Base-by-base conservation (phyloP, 495 filamentous ascomycete species). In the Amphirosellinia nigrospora region DNA sequence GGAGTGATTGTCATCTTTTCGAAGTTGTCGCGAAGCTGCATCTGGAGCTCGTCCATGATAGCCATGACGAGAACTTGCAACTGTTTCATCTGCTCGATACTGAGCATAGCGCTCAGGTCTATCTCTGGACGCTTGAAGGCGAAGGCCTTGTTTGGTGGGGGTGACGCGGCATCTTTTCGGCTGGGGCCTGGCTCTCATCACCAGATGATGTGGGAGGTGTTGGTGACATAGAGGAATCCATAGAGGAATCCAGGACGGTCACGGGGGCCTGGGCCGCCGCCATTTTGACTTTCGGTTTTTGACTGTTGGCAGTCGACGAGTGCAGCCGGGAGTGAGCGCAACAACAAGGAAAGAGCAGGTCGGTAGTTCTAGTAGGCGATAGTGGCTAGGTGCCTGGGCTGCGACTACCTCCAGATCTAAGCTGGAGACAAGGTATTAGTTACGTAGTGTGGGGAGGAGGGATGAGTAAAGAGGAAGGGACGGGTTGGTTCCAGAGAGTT, bases 21-120 rank as follows among this genome's bases (percentile, higher is more conserved):
- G 39, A 87, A 88, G 58, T 76, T 80, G 23, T 82, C 79, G 48
- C 71, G 74, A 50, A 87, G 75, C 30, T 83, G 81, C 66, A 76
- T 81, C 46, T 82, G 79, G 79, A 89, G 87, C 1, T 77, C 74
- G 30, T 87, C 86, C 38, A 79, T 83, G 64, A 84, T 80, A 34
- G 74, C 77, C 64, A 66, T 68, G 56, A 87, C 70, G 8, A 89
- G 81, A 19, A 77, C 43, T 3, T 67, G 64, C 68, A 74, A 59
- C 48, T 76, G 76, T 26, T 58, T 41, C 64, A 69, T 68, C 58
- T 78, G 76, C 8, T 73, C 70, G 1, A 34, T 19, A 45, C 65
- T 70, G 6, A 78, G 63, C 41, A 68, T 69, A 0, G 67, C 69
- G 48, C 67, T 76, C 34, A 78, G 19, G 32, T 78, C 72, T 15